Evolutionary conservation across 2,329 filamentous ascomycete species (phyloP).

Genomic region (Calcarisporium arbuscula): DNA sequence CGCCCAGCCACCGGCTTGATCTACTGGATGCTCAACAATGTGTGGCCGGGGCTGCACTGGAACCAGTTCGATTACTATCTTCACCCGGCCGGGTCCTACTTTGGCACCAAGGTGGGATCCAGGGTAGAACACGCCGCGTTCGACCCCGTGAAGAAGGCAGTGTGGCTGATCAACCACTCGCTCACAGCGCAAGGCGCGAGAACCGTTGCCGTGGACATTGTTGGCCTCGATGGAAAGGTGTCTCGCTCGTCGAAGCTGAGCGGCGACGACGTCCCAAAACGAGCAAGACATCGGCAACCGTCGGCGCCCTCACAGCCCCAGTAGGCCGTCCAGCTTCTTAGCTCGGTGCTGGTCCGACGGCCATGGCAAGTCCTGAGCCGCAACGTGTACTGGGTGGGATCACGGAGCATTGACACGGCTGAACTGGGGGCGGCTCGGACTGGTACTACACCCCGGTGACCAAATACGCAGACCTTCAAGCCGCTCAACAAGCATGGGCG

Average conservation of each 20-base stretch:
- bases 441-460: slow-evolving; percentile 56
- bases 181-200: slow-evolving; percentile 31
- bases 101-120: slow-evolving; percentile 47
- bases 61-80: slow-evolving; percentile 59
- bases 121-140: slow-evolving; percentile 48
- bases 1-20: slow-evolving; percentile 53
- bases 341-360: too few species aligned
- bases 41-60: slow-evolving; percentile 61
- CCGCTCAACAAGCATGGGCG: slow-evolving; percentile 31
- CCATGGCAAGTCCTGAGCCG: slow-evolving; percentile 42
- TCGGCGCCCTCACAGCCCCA: too few species aligned
- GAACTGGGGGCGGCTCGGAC: slow-evolving; percentile 49
- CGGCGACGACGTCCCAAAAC: too few species aligned
- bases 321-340: too few species aligned
- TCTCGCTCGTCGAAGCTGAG: too few species aligned
- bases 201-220: slow-evolving; percentile 40
- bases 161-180: slow-evolving; percentile 51
- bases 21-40: slow-evolving; percentile 63
- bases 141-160: slow-evolving; percentile 38
- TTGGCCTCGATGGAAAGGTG: slow-evolving; percentile 40
- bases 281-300: too few species aligned
- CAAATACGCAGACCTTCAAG: slow-evolving; percentile 40
- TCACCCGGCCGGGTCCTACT: slow-evolving; percentile 51
- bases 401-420: slow-evolving; percentile 39
- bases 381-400: slow-evolving; percentile 56